Base-by-base conservation (phyloP, 345 rosid genomes). In the Gossypium sturtianum region DNA sequence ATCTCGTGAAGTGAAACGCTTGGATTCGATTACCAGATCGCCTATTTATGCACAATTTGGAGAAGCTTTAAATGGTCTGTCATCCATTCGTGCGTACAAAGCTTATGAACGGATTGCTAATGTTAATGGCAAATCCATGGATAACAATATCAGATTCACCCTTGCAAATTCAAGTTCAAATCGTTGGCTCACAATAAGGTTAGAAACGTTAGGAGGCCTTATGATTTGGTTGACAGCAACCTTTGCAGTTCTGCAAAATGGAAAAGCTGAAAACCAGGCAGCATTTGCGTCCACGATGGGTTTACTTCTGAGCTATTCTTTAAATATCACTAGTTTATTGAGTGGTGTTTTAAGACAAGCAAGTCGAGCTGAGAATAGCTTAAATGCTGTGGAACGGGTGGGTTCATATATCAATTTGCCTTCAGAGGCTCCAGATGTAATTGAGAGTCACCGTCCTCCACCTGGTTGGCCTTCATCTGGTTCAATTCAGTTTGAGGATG, bases 151-250 rank as follows among this genome's bases (percentile, higher is more conserved):
- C 80, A 90, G 94, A 78, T 93, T 91, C 87, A 91, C 91, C 60
- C 95, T 95, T 59, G 93, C 89, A 71, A 95, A 85, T 76, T 74
- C 84, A 68, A 89, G 99, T 80, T 85, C 87, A 12, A 90, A 91
- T 71, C 93, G 94, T 76, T 95, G 99, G 99, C 93, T 90, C 56
- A 81, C 83, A 41, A 88, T 95, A 80, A 86, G 99, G 73, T 78
- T 90, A 77, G 97, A 95, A 83, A 85, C 90, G 66, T 74, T 95
- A 72, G 98, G 99, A 63, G 97, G 99, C 74, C 69, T 95, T 65
- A 95, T 95, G 92, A 93, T 95, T 80, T 95, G 93, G 97, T 79
- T 93, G 76, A 91, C 91, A 38, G 97, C 97, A 66, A 91, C 97
- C 7, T 90, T 91, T 64, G 96, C 98, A 20, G 97, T 93, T 76